Evolutionary conservation across 108 stramenopile species (phyloP), one percentile per base, ranked within the genome.

Genomic region (Epipyxis sp.): DNA sequence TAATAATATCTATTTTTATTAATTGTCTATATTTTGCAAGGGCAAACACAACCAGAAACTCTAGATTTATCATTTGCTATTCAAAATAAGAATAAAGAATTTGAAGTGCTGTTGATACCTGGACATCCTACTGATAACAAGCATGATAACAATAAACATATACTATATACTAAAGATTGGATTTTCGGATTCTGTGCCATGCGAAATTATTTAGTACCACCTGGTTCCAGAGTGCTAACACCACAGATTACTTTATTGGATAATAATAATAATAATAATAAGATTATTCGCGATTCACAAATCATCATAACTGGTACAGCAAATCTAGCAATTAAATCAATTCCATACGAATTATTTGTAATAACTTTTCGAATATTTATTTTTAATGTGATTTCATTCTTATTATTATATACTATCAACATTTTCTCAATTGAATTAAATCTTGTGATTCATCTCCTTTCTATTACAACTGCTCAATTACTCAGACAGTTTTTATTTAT

Each of bases 151-250:
- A n/a, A n/a, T n/a, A n/a, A n/a, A n/a, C n/a, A n/a, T n/a, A n/a
- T n/a, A n/a, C n/a, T n/a, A n/a, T n/a, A n/a, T n/a, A n/a, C n/a
- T n/a, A n/a, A 57, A n/a, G 25, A n/a, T 57, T 57, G 54, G 54
- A n/a, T n/a, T n/a, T n/a, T n/a, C 25, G 54, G 54, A 57, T 57
- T 57, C 25, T n/a, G 25, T 57, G 54, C 54, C 25, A 67, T 67
- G 65, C 37, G 65, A 6, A 67, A 67, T 20, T 67, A 42, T 20
- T 20, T 43, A 6, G 65, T 67, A 6, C 65, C 65, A 6, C 41
- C 65, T 39, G 65, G 65, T 20, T 13, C 65, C 20, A 20, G 6
- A 13, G 65, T 67, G 42, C 41, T 6, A 6, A 67, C 65, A 6
- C 65, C 65, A 13, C 13, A 39, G 37, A 67, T 67, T 67, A 20